Percentiles rank a stretch among this genome's conserved stretches.
Conservation (phyloP, 805 yeast species). For the Hanseniaspora guilliermondii region DNA sequence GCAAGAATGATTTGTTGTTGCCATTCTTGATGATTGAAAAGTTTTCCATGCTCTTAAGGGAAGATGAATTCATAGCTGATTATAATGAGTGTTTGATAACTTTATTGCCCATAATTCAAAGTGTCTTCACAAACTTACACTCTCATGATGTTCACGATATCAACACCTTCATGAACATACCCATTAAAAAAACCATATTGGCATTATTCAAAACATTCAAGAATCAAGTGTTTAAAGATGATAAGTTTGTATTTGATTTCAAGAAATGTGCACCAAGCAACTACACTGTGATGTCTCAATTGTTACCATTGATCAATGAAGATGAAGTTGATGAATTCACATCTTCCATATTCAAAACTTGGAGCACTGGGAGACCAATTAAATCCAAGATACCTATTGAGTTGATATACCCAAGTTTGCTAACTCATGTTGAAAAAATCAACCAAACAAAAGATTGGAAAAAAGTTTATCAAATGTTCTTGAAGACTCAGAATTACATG, state of each 20-base stretch:
- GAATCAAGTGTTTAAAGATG: conserved; percentile 7
- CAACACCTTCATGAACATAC: neutral
- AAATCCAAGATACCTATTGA: conserved; percentile 38
- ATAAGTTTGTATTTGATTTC: conserved; percentile 17
- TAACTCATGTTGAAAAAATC: conserved; percentile 26
- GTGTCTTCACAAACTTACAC: neutral
- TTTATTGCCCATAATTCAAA: neutral
- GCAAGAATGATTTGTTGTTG: conserved; percentile 7
- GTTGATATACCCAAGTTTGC: conserved; percentile 35
- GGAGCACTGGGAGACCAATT: conserved; percentile 40
- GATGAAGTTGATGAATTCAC: conserved; percentile 25
- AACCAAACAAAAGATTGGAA: conserved; percentile 41
- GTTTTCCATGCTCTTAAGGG: neutral
- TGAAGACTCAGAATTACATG: conserved; percentile 36
- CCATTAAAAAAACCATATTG: neutral
- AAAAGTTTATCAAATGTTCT: conserved; percentile 41
- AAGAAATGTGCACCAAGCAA: conserved; percentile 30
- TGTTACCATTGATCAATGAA: conserved; percentile 19
- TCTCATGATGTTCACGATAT: neutral
- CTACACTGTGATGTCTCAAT: conserved; percentile 19
- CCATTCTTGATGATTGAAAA: neutral
- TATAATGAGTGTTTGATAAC: conserved; percentile 4
- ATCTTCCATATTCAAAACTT: conserved; percentile 34
- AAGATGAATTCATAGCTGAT: neutral
- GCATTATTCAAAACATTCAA: neutral